phyloP scores from a whole-genome alignment of 2,329 filamentous ascomycete genomes.

The Epichloe amarillans region DNA sequence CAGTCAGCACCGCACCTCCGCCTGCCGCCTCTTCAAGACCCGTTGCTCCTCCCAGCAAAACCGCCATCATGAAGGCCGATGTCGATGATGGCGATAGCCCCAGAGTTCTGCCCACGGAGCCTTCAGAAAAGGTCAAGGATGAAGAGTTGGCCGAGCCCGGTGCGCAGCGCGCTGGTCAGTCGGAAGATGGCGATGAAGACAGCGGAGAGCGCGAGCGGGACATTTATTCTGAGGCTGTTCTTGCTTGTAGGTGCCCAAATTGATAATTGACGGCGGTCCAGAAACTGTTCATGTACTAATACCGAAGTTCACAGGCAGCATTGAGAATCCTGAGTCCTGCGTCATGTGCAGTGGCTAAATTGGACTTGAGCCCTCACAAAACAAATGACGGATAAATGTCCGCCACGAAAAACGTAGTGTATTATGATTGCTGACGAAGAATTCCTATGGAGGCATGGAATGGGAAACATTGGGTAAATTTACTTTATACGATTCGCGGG shows the following conservation, averaged over 20 bases:
- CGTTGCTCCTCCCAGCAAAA: conserved; percentile 44
- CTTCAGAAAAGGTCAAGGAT: conserved; percentile 44
- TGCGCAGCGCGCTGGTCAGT: conserved; percentile 40
- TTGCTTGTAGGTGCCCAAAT: conserved; percentile 55
- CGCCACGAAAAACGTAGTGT: conserved; percentile 6
- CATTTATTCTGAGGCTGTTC: conserved; percentile 86
- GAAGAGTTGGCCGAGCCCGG: conserved; percentile 51
- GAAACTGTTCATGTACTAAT: neutral
- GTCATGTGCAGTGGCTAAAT: conserved; percentile 90
- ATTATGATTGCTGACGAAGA: conserved; percentile 19
- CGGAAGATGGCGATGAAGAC: conserved; percentile 60
- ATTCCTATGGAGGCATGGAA: conserved; percentile 16
- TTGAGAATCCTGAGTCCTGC: conserved; percentile 91
- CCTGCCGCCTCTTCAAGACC: conserved; percentile 29
- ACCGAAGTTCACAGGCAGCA: conserved; percentile 50
- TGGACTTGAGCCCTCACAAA: neutral
- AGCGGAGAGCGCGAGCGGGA: conserved; percentile 70
- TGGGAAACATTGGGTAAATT: conserved; percentile 4
- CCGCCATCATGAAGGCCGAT: conserved; percentile 63
- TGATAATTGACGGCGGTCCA: neutral
- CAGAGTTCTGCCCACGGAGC: conserved; percentile 62
- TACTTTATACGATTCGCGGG: conserved; percentile 3
- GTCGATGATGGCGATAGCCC: conserved; percentile 65
- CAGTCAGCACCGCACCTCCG: conserved; percentile 54
- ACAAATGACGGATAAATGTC: neutral